Base-by-base conservation (phyloP, 202 grass and related monocot genomes). In the Panicum hallii region DNA sequence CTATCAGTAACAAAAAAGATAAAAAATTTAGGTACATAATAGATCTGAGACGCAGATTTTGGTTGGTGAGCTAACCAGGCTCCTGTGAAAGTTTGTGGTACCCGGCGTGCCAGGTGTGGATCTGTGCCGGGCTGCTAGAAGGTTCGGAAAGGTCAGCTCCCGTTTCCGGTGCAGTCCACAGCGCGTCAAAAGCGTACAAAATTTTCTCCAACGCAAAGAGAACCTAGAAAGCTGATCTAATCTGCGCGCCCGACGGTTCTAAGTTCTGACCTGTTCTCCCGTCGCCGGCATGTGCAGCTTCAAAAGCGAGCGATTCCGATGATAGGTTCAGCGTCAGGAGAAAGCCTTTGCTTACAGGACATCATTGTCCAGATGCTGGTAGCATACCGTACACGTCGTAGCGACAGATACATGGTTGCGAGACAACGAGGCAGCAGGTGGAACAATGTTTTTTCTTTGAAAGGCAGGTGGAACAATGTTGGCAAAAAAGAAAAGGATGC, bases 101-200 rank as follows among this genome's bases (percentile, higher is more conserved):
- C 26, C 26, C 26, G 26, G 6, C 55, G 67, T 86, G 77, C 38
- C 19, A 36, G n/a, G 57, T 74, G 67, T 45, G 76, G 67, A 23
- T 34, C 47, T 44, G 1, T 1, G 14, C n/a, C 22, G 23, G 40
- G 50, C 15, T 32, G 2, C 58, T 74, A 30, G 84, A 74, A 56
- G 48, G 49, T 81, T 80, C 58, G 46, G 26, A 74, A 53, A 74
- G 84, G 84, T 86, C 76, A 80, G 44, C 47, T 22, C 20, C 9
- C 19, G 15, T 45, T 84, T 20, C 48, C 10, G 0, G 22, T 32
- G 10, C 22, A 30, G 67, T 72, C 75, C 84, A 43, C 67, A 1
- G 50, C 26, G n/a, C 13, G 82, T 63, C 78, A 53, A 80, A 75
- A 66, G 19, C 20, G 9, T 20, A 16, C 7, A 15, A 22, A 2